A percentile compares a stretch with the other conserved stretches of the same genome.
Conservation (phyloP, 176 grass and related monocot species). For the Cymbopogon citratus region DNA sequence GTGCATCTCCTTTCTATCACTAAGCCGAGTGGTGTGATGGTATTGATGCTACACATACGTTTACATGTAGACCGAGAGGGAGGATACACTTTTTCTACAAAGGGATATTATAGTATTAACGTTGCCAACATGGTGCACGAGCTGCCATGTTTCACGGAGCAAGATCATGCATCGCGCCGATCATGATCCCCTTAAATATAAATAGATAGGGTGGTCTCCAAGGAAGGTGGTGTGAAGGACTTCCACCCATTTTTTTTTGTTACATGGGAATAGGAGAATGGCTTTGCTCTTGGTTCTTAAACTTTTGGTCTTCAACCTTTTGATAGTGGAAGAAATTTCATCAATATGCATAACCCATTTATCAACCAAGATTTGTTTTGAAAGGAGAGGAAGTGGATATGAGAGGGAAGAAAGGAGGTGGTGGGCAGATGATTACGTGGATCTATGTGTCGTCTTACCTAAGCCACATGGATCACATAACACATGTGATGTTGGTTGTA, state of each 20-base stretch:
- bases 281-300: not conserved
- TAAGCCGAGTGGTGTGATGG: too few relatives aligned
- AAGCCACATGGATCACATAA: not conserved
- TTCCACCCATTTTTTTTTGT: slow-evolving; percentile 27
- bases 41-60: too few relatives aligned
- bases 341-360: not conserved
- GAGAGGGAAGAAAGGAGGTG: not conserved
- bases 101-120: too few relatives aligned
- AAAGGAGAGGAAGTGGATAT: not conserved
- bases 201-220: not conserved
- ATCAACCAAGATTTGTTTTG: not conserved
- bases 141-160: too few relatives aligned
- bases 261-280: not conserved
- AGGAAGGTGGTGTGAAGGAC: slow-evolving; percentile 8
- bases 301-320: not conserved
- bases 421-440: not conserved
- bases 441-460: not conserved
- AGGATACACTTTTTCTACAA: too few relatives aligned
- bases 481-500: not conserved
- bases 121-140: too few relatives aligned
- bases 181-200: too few relatives aligned
- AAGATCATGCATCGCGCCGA: too few relatives aligned
- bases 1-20: too few relatives aligned
- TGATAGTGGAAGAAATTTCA: not conserved
- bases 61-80: too few relatives aligned